Percentiles rank a stretch among this genome's conserved stretches.
phyloP scores from a whole-genome alignment of 176 grass and related monocot genomes.

The Lolium rigidum region DNA sequence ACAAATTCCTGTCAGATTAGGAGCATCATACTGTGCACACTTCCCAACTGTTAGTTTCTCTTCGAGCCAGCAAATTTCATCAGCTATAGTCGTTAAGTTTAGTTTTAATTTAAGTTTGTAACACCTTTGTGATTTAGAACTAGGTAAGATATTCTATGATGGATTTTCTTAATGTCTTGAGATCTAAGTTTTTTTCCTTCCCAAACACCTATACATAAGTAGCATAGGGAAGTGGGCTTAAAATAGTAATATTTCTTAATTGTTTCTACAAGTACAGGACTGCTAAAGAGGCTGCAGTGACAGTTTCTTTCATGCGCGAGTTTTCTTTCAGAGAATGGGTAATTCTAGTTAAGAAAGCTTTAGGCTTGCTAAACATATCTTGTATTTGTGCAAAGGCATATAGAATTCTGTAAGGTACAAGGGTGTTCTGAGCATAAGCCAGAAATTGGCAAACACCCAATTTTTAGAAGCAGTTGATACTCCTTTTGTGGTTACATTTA shows the following conservation, averaged over 20 bases:
- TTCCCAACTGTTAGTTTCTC: neutral
- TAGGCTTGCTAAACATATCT: neutral
- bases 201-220: neutral
- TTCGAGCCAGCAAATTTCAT: neutral
- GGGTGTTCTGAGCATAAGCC: constrained; percentile 13
- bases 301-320: neutral
- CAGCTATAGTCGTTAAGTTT: neutral
- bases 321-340: neutral
- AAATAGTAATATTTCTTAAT: neutral
- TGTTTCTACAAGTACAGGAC: neutral
- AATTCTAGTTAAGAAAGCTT: neutral
- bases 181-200: neutral
- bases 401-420: neutral
- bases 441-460: neutral
- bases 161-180: neutral
- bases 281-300: neutral
- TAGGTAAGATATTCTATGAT: neutral
- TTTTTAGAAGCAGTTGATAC: neutral
- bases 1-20: neutral
- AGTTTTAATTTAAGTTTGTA: neutral
- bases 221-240: neutral
- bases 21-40: neutral
- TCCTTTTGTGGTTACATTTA: neutral
- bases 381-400: neutral
- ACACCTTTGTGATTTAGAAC: neutral